Percentiles rank a stretch among this genome's conserved stretches.
phyloP scores from a whole-genome alignment of 2,329 filamentous ascomycete genomes.

The Scedosporium boydii region DNA sequence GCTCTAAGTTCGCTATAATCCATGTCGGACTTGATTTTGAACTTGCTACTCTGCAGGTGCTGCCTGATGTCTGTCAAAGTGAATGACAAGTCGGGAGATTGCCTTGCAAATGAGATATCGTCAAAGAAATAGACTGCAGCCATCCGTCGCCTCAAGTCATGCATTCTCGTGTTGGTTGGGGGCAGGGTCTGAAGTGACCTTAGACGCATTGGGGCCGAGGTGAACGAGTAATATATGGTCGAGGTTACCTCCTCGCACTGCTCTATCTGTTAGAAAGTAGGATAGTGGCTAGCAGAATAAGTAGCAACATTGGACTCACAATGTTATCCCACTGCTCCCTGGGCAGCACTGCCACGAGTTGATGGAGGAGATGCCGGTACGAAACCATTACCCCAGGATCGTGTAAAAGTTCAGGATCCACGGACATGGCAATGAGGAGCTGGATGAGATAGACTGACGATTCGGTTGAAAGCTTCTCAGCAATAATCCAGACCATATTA shows the following conservation, averaged over 20 bases:
- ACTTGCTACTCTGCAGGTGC: slow-evolving; percentile 35
- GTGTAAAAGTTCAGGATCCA: slow-evolving; percentile 26
- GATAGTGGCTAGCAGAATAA: neutral
- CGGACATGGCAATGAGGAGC: slow-evolving; percentile 43
- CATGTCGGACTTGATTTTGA: slow-evolving; percentile 36
- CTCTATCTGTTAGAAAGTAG: neutral
- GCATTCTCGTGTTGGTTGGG: slow-evolving; percentile 33
- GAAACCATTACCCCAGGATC: slow-evolving; percentile 24
- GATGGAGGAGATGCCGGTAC: neutral
- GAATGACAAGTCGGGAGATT: slow-evolving; percentile 30
- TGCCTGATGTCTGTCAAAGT: slow-evolving; percentile 32
- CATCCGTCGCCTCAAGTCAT: slow-evolving; percentile 56
- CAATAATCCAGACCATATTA: slow-evolving; percentile 27
- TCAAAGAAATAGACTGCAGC: slow-evolving; percentile 55
- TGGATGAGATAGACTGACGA: slow-evolving; percentile 30
- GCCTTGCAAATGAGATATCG: slow-evolving; percentile 30
- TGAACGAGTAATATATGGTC: slow-evolving; percentile 34
- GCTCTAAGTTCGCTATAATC: slow-evolving; percentile 62
- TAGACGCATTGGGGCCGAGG: slow-evolving; percentile 40
- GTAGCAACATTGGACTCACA: neutral
- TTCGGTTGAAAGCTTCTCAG: slow-evolving; percentile 22
- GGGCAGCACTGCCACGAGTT: neutral
- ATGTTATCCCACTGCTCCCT: neutral
- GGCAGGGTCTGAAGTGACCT: slow-evolving; percentile 52
- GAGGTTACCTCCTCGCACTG: neutral